Conservation (phyloP, 257 asterid genomes). For the Rehmannia glutinosa region DNA sequence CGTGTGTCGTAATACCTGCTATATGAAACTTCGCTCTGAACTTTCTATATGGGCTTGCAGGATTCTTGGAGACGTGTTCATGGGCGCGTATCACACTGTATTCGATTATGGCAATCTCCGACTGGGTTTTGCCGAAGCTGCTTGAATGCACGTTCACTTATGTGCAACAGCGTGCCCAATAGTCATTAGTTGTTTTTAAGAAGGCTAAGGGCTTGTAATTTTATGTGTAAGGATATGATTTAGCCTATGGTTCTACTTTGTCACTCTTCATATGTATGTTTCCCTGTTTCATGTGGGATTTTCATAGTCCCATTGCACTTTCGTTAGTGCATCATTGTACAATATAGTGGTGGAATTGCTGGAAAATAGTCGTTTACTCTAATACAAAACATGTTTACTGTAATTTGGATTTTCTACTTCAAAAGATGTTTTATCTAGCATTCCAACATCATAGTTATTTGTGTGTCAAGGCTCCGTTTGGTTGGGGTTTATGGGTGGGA, state of each 20-base stretch:
- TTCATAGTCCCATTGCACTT: not conserved
- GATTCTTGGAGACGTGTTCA: slow-evolving; percentile 96
- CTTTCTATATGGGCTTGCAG: slow-evolving; percentile 30
- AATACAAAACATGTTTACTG: too few relatives aligned
- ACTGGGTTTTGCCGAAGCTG: slow-evolving; percentile 88
- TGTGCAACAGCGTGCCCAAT: not conserved
- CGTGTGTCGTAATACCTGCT: too few relatives aligned
- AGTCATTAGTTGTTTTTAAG: slow-evolving; percentile 16
- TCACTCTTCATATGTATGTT: not conserved
- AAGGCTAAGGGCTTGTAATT: slow-evolving; percentile 11
- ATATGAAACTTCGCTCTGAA: not conserved
- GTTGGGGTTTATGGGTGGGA: too few relatives aligned
- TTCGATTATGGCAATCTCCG: slow-evolving; percentile 82
- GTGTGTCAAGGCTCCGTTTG: too few relatives aligned
- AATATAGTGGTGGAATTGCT: too few relatives aligned
- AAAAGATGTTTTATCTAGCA: too few relatives aligned
- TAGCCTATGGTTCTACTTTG: not conserved
- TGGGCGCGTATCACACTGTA: slow-evolving; percentile 92
- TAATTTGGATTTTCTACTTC: too few relatives aligned
- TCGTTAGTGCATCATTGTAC: not conserved
- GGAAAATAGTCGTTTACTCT: too few relatives aligned
- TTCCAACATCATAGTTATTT: too few relatives aligned
- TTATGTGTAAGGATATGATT: not conserved
- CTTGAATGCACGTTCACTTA: slow-evolving; percentile 26
- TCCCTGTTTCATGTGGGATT: not conserved